Evolutionary conservation across 2,329 filamentous ascomycete species (phyloP).

Genomic region (Diaporthe citriasiana): DNA sequence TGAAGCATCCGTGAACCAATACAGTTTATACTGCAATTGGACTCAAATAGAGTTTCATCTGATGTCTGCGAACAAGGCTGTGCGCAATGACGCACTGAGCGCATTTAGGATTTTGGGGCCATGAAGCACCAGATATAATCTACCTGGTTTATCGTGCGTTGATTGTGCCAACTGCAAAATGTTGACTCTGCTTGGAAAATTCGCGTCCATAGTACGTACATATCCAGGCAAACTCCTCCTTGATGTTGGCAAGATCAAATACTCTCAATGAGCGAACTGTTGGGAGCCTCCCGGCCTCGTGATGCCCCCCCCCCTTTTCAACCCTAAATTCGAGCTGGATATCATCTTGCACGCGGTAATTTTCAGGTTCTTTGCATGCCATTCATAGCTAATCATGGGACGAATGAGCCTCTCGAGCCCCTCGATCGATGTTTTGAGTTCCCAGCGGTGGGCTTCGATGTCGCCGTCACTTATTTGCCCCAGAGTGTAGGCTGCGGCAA

Average conservation of each 20-base stretch:
- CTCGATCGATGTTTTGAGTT: not conserved
- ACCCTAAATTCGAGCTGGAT: not conserved
- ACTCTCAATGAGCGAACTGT: not conserved
- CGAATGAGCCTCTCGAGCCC: not conserved
- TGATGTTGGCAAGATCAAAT: not conserved
- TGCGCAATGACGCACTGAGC: not conserved
- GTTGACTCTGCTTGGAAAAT: too few species aligned
- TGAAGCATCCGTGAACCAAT: not conserved
- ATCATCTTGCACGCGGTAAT: conserved; percentile 9
- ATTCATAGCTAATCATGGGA: not conserved
- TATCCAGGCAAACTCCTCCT: not conserved
- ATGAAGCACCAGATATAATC: not conserved
- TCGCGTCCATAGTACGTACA: too few species aligned
- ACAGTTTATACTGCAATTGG: too few species aligned
- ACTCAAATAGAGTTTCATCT: not conserved
- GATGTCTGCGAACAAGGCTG: conserved; percentile 6
- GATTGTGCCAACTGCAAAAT: not conserved
- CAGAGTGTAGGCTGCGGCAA: not conserved
- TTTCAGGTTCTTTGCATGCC: not conserved
- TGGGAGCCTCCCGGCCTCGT: not conserved
- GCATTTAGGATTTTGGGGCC: not conserved
- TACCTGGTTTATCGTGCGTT: not conserved
- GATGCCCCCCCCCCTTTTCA: too few species aligned
- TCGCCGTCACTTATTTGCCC: not conserved
- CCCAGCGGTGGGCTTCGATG: not conserved